Conservation (phyloP, 352 stramenopile species). For the Phytophthora constricta region DNA sequence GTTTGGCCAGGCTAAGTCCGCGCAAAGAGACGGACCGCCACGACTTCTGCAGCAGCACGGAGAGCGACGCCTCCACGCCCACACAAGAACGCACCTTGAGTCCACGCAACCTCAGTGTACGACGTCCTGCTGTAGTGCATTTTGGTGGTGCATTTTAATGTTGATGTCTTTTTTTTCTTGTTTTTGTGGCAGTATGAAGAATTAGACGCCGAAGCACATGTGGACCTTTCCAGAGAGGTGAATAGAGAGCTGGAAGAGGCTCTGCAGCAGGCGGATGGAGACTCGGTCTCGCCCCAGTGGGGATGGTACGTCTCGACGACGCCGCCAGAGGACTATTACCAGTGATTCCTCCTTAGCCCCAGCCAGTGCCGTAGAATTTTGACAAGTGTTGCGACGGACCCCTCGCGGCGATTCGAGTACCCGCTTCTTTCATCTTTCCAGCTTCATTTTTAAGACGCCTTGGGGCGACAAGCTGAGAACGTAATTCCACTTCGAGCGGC, state of each 20-base stretch:
- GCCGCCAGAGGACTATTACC: constrained; percentile 76
- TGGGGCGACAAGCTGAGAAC: neutral
- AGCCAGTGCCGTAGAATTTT: constrained; percentile 23
- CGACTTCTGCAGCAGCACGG: constrained; percentile 68
- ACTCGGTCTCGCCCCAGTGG: constrained; percentile 70
- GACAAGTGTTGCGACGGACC: constrained; percentile 31
- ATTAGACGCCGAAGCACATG: constrained; percentile 34
- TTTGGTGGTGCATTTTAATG: neutral
- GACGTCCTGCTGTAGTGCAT: constrained; percentile 8
- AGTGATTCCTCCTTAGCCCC: no score
- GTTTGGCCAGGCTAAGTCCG: constrained; percentile 9
- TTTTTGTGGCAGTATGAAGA: constrained; percentile 40
- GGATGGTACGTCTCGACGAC: constrained; percentile 87
- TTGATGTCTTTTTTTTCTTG: constrained; percentile 6
- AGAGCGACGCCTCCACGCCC: constrained; percentile 66
- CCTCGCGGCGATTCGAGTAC: constrained; percentile 1
- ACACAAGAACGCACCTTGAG: constrained; percentile 44
- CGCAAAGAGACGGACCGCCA: constrained; percentile 33
- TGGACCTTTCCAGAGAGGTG: constrained; percentile 14
- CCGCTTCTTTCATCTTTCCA: neutral
- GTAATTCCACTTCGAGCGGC: neutral
- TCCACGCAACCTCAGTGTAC: constrained; percentile 42
- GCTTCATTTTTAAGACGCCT: neutral
- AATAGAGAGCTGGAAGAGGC: constrained; percentile 22
- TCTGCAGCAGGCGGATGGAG: constrained; percentile 47